Conservation (phyloP, 1,284 basidiomycete genomes). For the Tilletia indica region DNA sequence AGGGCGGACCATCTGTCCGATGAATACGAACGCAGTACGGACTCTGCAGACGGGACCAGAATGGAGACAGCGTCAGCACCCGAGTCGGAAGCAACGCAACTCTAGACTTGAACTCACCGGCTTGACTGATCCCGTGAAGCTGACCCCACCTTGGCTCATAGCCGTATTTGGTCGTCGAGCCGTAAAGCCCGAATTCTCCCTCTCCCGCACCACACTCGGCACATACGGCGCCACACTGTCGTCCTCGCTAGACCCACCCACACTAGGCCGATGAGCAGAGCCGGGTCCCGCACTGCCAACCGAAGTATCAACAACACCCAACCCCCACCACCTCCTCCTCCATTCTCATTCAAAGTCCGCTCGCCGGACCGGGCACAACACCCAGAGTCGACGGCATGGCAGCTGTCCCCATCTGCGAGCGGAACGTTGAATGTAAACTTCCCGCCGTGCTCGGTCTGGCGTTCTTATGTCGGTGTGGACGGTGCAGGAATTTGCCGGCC, state of each 20-base stretch:
- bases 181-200: background rate
- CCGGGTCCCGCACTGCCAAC: background rate
- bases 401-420: conserved; percentile 24
- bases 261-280: conserved; percentile 11
- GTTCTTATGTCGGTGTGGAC: conserved; percentile 31
- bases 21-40: conserved; percentile 70
- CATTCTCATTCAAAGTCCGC: background rate
- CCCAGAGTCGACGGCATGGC: no score
- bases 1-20: conserved; percentile 71
- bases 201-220: background rate
- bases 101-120: background rate
- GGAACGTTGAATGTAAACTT: conserved; percentile 25
- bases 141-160: conserved; percentile 9
- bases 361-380: no score
- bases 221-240: background rate
- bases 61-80: background rate
- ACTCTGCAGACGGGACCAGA: background rate
- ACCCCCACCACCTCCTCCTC: background rate
- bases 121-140: background rate
- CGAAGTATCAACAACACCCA: background rate
- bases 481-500: conserved; percentile 44
- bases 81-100: background rate
- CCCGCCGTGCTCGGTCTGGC: conserved; percentile 42
- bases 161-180: conserved; percentile 3
- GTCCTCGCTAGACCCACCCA: conserved; percentile 14